Evolutionary conservation across 768 basidiomycete genomes (phyloP).

Genomic region (Gautieria morchelliformis): DNA sequence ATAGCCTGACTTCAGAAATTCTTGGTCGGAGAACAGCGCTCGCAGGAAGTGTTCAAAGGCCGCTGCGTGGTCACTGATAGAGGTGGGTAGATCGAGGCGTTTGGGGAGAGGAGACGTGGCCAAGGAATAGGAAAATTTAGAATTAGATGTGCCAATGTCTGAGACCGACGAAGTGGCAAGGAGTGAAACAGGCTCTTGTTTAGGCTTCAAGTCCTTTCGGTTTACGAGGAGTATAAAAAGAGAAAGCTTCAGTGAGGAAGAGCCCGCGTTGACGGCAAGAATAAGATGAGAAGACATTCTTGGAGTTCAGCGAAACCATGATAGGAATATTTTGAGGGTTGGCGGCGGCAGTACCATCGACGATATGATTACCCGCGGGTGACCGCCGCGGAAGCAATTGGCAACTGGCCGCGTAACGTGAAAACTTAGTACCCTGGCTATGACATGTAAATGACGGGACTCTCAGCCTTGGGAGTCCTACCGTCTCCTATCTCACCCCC

Average conservation of each 20-base stretch:
- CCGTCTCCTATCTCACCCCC: too few relatives aligned
- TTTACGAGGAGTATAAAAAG: conserved; percentile 35
- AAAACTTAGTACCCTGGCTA: too few relatives aligned
- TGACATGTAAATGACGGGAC: too few relatives aligned
- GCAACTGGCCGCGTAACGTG: too few relatives aligned
- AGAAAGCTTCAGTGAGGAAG: conserved; percentile 79
- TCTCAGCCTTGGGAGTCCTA: too few relatives aligned
- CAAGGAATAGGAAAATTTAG: conserved; percentile 37
- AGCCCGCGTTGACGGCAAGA: conserved; percentile 71
- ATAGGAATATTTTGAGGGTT: too few relatives aligned
- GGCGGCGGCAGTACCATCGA: too few relatives aligned
- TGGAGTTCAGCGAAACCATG: background rate
- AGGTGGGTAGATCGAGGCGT: conserved; percentile 19
- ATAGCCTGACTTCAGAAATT: background rate
- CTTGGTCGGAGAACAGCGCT: conserved; percentile 22
- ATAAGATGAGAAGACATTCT: conserved; percentile 29
- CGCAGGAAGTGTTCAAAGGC: conserved; percentile 56
- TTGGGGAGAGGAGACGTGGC: conserved; percentile 5
- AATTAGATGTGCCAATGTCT: conserved; percentile 43
- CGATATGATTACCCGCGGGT: too few relatives aligned
- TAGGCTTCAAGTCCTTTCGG: conserved; percentile 14
- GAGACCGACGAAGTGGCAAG: conserved; percentile 43
- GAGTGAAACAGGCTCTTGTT: conserved; percentile 29
- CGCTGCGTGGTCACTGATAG: conserved; percentile 46
- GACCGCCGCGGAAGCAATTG: too few relatives aligned